Evolutionary conservation across 805 yeast species (phyloP), one percentile per base, ranked within the genome.

Genomic region (Limtongia smithiae): DNA sequence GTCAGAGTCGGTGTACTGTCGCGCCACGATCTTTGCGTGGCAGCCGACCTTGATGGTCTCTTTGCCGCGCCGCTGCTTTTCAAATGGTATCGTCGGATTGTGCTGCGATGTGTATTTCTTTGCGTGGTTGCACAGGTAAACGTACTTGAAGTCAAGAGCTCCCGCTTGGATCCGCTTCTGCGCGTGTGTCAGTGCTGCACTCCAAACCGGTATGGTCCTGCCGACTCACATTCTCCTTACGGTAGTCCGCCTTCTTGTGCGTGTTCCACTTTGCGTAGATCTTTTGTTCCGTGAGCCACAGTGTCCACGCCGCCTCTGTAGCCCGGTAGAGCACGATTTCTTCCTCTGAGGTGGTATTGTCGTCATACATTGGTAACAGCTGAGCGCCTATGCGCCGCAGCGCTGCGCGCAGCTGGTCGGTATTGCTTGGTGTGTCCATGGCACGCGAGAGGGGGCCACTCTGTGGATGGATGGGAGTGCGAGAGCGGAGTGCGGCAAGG

Each of bases 21-120:
- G 44, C 37, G 54, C 54, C 20, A 50, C 46, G 9, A 50, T 50
- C 40, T 41, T 42, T 15, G 54, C 54, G 20, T 50, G 54, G 36
- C 54, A 50, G 35, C 50, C 54, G n/a, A 50, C 54, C 28, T 50
- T 50, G 50, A 50, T 50, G 14, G 54, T 45, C 30, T 50, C 54
- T 27, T 50, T 50, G 24, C 54, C 54, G 18, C 41, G 40, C 34
- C 54, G 46, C 12, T 47, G 54, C 35, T 45, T 50, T 24, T 50
- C 54, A 6, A 36, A 43, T 21, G 54, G 54, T 7, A 50, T 47
- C 7, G 36, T 44, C n/a, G 54, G 54, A 15, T 50, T 50, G 22
- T 50, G 54, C 25, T 50, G 54, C 17, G 54, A 27, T 3, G 50
- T 45, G 37, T 50, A 50, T 14, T 40, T 31, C 31, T 45, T 50